These are phyloP conservation scores for Sarocladium strictum DNA, from an alignment of 2,329 filamentous ascomycete species.

Conservation along the genomic window DNA sequence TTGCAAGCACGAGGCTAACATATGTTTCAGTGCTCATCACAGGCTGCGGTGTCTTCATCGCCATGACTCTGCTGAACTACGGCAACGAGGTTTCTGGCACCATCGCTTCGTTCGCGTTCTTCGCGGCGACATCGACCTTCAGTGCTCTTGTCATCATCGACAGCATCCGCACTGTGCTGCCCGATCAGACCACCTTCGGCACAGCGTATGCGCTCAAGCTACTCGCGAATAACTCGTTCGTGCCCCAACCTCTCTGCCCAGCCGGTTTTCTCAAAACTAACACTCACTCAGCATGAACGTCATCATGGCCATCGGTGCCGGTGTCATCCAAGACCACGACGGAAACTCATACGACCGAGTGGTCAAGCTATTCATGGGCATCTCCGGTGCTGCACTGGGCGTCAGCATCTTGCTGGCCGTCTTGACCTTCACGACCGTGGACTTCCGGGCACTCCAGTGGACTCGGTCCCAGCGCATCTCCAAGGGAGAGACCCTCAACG, in stretches of 20 bases:
- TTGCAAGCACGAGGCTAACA: not conserved
- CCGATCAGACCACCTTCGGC: constrained; percentile 46
- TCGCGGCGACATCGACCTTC: constrained; percentile 40
- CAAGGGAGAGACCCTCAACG: constrained; percentile 31
- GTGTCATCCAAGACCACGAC: constrained; percentile 45
- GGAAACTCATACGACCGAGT: constrained; percentile 42
- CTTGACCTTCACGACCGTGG: constrained; percentile 27
- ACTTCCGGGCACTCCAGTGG: constrained; percentile 42
- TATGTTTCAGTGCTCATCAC: constrained; percentile 30
- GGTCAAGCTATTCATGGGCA: constrained; percentile 42
- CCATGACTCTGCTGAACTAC: constrained; percentile 47
- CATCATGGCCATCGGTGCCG: constrained; percentile 43
- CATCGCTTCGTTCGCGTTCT: constrained; percentile 46
- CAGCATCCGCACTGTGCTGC: constrained; percentile 43
- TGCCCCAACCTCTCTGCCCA: not conserved
- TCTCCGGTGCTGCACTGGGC: constrained; percentile 35
- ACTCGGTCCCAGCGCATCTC: constrained; percentile 37
- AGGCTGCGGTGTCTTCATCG: constrained; percentile 35
- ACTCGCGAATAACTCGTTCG: constrained; percentile 40
- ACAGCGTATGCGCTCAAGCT: constrained; percentile 47
- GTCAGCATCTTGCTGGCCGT: constrained; percentile 31
- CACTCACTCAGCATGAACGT: constrained; percentile 38
- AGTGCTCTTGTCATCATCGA: constrained; percentile 48
- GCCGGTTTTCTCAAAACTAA: constrained; percentile 2
- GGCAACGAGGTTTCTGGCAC: constrained; percentile 37